Evolutionary conservation across 768 basidiomycete species (phyloP), one percentile per base, ranked within the genome.

Genomic region (Chalciporus sphaerocephalus): DNA sequence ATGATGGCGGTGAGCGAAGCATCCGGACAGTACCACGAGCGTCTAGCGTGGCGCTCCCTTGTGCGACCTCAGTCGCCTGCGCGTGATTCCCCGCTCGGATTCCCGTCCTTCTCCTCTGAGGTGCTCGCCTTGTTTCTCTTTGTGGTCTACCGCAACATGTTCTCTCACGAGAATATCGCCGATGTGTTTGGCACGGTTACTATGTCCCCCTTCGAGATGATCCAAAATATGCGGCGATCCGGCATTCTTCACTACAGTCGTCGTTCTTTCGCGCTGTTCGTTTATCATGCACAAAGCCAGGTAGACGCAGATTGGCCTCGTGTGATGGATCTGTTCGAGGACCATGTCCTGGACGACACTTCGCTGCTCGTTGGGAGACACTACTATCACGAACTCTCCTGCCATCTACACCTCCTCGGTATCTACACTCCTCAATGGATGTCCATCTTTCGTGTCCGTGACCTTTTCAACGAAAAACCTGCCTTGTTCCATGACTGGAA

Each of bases 331-430:
- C 33, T 54, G 25, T 24, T 68, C 74, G 40, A 44, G 64, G 17
- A 40, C 6, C 6, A 58, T 18, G 38, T 40, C 2, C 5, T 46
- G 34, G 10, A 12, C 1, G 54, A 65, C 20, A 13, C 6, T 3
- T 46, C 15, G 13, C 23, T 65, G 21, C 13, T 58, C 8, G 36
- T 54, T 21, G 68, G 54, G 30, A 55, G 40, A 9, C 53, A 62
- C 18, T 62, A 68, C 28, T 68, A 68, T 42, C 75, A 78, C 42
- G 78, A 81, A 35, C 53, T 80, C 6, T 71, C 60, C 30, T 57
- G 64, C 6, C 71, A 74, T 3, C 58, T 79, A 0, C 68, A 76
- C 46, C 61, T 69, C 8, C 61, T 70, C 11, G 69, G 65, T 2
- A 52, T 79, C 1, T 58, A 69, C 50, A 67, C 68, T 25, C 20